phyloP scores from a whole-genome alignment of 495 filamentous ascomycete genomes.

The Hyaloscypha hepaticicola region DNA sequence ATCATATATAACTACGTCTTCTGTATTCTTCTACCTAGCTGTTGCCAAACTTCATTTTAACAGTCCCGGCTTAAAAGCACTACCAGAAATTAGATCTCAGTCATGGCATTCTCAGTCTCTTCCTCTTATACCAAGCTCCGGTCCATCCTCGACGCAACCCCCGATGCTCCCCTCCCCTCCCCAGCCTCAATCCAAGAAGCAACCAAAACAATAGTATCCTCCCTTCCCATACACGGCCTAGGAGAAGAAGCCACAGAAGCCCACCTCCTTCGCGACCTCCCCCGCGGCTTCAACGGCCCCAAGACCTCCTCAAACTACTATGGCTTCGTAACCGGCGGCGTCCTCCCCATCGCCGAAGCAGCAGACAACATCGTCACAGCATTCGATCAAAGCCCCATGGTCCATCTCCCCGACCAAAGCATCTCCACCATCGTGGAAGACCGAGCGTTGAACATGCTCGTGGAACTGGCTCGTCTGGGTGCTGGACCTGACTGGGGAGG shows the following conservation, averaged over 20 bases:
- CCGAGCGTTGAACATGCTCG: constrained; percentile 64
- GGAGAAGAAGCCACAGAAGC: constrained; percentile 28
- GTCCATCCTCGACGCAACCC: constrained; percentile 15
- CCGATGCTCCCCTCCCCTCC: constrained; percentile 27
- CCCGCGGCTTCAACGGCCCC: constrained; percentile 30
- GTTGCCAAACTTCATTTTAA: no score
- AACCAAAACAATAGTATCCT: constrained; percentile 5
- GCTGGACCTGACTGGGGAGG: constrained; percentile 54
- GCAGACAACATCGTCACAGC: constrained; percentile 78
- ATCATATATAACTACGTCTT: no score
- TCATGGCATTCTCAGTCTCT: constrained; percentile 25
- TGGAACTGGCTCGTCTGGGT: constrained; percentile 61
- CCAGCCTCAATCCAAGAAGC: constrained; percentile 10
- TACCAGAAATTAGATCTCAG: no score
- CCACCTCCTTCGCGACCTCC: constrained; percentile 27
- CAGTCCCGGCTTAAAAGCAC: no score
- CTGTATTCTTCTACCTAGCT: no score
- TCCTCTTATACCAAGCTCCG: constrained; percentile 26
- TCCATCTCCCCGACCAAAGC: constrained; percentile 76
- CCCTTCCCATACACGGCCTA: constrained; percentile 23
- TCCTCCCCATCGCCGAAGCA: constrained; percentile 76
- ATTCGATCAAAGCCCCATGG: constrained; percentile 81
- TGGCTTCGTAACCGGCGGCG: constrained; percentile 84
- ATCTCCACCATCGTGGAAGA: constrained; percentile 75
- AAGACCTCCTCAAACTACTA: constrained; percentile 57